Evolutionary conservation across 2,329 filamentous ascomycete genomes (phyloP), one percentile per base, ranked within the genome.

Genomic region (Coniochaeta ligniaria): DNA sequence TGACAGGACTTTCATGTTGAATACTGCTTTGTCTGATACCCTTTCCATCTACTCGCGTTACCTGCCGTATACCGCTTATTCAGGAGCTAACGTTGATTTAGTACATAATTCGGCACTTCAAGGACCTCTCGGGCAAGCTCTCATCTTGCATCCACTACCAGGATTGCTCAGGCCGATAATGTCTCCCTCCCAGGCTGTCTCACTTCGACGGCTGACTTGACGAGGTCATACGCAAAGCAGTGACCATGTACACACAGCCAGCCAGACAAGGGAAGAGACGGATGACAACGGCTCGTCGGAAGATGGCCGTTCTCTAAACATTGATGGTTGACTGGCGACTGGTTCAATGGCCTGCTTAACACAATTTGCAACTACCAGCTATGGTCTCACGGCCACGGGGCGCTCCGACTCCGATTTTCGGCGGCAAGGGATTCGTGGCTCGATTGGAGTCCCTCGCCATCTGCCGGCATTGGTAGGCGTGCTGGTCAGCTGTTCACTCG

Each of bases 401-500:
- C 20, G 43, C 4, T 24, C 43, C 7, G 20, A 24, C 20, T 16
- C n/a, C 41, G 7, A 43, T 2, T 43, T 8, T 6, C n/a, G 43
- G 43, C 20, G 20, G 43, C 6, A 22, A 24, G 4, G n/a, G 20
- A 47, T 4, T 20, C 43, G 43, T 47, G n/a, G 43, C 20, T 5
- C n/a, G 20, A 12, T 47, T 17, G 24, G 12, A 47, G 4, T 20
- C 4, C 11, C 4, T 47, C 24, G 43, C 12, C 22, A 14, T 47
- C 41, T 43, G n/a, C 20, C 47, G 24, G 9, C 22, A 47, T 28
- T 54, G 28, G 57, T 58, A 59, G 47, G 47, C 50, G 50, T 22
- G 47, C 38, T 58, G 57, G 60, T 61, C 38, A 60, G 61, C 61
- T 62, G 52, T 55, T 62, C 59, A 45, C 55, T 62, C 47, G 62